Evolutionary conservation across 2,329 filamentous ascomycete species (phyloP).

Genomic region (Fusarium temperatum): DNA sequence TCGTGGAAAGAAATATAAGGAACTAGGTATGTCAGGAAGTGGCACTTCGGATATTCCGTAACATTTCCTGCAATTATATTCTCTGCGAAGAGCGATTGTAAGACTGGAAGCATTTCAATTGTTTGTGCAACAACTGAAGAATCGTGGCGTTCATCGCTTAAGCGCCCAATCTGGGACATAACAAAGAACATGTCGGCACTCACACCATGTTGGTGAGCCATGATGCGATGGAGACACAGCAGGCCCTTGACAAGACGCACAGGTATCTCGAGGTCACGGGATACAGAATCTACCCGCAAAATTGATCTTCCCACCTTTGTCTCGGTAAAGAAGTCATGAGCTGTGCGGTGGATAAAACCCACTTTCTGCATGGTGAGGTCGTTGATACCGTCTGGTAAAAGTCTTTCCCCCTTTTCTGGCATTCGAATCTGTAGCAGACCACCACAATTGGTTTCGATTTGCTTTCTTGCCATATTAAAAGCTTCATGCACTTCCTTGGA

Average conservation of each 20-base stretch:
- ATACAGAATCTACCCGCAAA: accelerated
- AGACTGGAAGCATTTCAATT: neutral
- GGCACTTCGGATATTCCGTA: accelerated
- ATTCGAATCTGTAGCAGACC: neutral
- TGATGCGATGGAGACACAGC: neutral
- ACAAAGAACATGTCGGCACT: accelerated
- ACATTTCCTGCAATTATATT: accelerated
- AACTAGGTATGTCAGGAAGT: neutral
- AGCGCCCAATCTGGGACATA: accelerated
- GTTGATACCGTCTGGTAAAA: no score
- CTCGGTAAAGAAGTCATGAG: neutral
- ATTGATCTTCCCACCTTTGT: neutral
- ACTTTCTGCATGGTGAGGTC: accelerated
- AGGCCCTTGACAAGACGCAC: accelerated
- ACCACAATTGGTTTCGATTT: neutral
- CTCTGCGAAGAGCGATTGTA: neutral
- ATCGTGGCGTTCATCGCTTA: accelerated
- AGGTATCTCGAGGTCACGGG: accelerated
- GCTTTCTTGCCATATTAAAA: accelerated
- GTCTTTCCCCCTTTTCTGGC: accelerated
- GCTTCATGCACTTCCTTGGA: no score
- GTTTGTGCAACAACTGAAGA: accelerated
- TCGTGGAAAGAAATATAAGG: neutral
- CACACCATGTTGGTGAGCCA: neutral
- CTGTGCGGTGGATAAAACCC: neutral